Evolutionary conservation across 371 early-diverging fungal genomes (phyloP).

Genomic region (Rhizoclosmatium hyalinum): DNA sequence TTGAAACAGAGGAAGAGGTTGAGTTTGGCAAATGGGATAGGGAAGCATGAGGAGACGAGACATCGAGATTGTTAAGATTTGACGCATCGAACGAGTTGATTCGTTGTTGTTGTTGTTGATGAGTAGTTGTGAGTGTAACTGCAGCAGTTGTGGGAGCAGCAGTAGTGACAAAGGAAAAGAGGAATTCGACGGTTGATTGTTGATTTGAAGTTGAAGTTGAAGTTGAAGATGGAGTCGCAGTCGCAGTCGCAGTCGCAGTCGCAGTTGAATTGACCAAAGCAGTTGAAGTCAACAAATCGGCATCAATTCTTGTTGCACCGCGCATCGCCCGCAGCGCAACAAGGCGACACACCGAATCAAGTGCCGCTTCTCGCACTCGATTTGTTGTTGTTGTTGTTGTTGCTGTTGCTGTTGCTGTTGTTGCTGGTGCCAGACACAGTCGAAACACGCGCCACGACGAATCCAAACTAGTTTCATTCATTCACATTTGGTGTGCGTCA

Average conservation of each 20-base stretch:
- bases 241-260: background rate
- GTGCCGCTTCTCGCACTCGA: slow-evolving; percentile 49
- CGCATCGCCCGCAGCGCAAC: slow-evolving; percentile 54
- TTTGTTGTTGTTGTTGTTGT: background rate
- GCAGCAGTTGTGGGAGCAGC: no score
- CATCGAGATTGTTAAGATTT: slow-evolving; percentile 3
- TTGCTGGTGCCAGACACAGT: slow-evolving; percentile 39
- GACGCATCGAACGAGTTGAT: no score
- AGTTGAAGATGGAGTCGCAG: background rate
- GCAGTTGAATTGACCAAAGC: background rate
- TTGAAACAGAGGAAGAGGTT: background rate
- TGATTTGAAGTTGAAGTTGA: background rate
- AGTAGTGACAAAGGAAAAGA: no score
- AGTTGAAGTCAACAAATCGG: background rate
- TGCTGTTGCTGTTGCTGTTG: background rate
- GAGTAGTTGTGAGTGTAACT: no score
- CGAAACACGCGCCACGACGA: slow-evolving; percentile 54
- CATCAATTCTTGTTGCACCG: slow-evolving; percentile 44
- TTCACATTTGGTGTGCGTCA: background rate
- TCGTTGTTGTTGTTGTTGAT: no score
- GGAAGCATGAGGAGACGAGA: slow-evolving; percentile 12
- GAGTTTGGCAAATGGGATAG: background rate
- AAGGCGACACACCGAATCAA: slow-evolving; percentile 56
- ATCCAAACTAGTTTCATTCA: slow-evolving; percentile 44
- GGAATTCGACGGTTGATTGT: background rate